A percentile compares a stretch with the other conserved stretches of the same genome.
phyloP scores from a whole-genome alignment of 75 land plant genomes.

The Pinus albicaulis region DNA sequence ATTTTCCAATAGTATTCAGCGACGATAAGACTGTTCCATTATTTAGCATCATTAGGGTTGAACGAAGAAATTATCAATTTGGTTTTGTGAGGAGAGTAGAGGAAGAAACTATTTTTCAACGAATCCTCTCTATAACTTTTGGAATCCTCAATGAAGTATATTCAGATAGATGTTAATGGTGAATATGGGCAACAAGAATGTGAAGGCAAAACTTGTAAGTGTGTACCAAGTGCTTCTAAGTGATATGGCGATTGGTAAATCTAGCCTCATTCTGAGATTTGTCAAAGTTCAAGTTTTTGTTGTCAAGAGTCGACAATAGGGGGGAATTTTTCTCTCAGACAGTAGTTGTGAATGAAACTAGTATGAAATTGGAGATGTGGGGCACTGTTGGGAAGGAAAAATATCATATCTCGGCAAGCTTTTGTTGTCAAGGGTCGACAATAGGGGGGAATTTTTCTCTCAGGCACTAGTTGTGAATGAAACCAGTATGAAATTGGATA shows the following conservation, averaged over 20 bases:
- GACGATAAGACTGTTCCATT: no score
- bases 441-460: constrained; percentile 86
- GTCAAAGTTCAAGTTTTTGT: constrained; percentile 80
- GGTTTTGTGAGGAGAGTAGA: no score
- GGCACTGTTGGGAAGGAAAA: constrained; percentile 91
- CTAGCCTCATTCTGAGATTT: constrained; percentile 70
- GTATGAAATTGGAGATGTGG: constrained; percentile 88
- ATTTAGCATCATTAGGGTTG: no score
- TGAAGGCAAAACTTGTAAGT: constrained; percentile 62
- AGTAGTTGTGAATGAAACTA: constrained; percentile 69
- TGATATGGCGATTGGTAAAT: constrained; percentile 90
- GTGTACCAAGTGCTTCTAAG: constrained; percentile 62
- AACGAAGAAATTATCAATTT: no score
- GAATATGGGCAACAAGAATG: constrained; percentile 39
- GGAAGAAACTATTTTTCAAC: no score
- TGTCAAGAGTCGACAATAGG: constrained; percentile 59
- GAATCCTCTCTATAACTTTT: no score
- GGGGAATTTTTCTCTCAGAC: constrained; percentile 32
- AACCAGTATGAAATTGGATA: constrained; percentile 79
- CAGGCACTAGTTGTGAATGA: constrained; percentile 73
- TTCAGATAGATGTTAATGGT: constrained; percentile 18
- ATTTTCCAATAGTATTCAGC: no score
- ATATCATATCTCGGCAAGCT: constrained; percentile 84
- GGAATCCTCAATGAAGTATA: no score
- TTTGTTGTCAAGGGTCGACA: no score